These are phyloP conservation scores for Penicillium sp. DNA, from an alignment of 2,329 filamentous ascomycete genomes.

Conservation along the genomic window DNA sequence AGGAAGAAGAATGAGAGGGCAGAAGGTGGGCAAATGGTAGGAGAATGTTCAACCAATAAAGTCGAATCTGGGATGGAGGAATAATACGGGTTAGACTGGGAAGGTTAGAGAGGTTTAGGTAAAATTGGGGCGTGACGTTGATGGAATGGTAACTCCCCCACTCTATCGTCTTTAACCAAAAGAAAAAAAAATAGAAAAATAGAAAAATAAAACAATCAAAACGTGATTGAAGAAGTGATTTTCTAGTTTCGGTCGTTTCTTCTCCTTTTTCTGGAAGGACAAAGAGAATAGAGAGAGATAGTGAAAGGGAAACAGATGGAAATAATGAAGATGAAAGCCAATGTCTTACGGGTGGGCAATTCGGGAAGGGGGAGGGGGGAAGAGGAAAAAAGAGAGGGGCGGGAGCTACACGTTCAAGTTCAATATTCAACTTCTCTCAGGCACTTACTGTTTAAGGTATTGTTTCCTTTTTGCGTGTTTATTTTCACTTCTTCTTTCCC, in stretches of 20 bases:
- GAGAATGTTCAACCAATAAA: constrained; percentile 20
- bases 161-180: background rate
- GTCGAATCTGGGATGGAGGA: constrained; percentile 8
- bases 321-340: constrained; percentile 6
- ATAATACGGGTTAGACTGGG: constrained; percentile 18
- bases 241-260: background rate
- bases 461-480: too few relatives aligned
- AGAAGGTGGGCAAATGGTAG: constrained; percentile 22
- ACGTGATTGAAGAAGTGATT: too few relatives aligned
- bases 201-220: too few relatives aligned
- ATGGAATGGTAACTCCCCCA: constrained; percentile 5
- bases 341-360: constrained; percentile 14
- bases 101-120: constrained; percentile 19
- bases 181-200: too few relatives aligned
- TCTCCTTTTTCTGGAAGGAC: background rate
- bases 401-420: constrained; percentile 12
- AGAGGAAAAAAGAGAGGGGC: constrained; percentile 21
- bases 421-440: constrained; percentile 3
- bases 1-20: constrained; percentile 18
- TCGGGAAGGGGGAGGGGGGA: constrained; percentile 12
- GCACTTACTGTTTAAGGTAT: background rate
- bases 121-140: constrained; percentile 16
- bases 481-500: background rate
- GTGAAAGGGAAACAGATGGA: too few relatives aligned
- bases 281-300: background rate